Conservation (phyloP, 176 grass and related monocot species). For the Zea luxurians region DNA sequence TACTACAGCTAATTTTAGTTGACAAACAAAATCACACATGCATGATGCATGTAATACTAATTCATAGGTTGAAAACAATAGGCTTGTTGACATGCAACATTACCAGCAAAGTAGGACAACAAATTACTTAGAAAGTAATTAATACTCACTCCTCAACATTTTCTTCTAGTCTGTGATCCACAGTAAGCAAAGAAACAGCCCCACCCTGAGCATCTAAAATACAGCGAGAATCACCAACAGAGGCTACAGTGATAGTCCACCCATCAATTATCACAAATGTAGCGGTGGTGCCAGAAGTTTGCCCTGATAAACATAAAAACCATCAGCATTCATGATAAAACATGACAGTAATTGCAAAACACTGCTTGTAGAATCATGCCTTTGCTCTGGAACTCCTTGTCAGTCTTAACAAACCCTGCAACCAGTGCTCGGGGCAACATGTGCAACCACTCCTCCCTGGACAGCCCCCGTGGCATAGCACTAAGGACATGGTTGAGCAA, state of each 20-base stretch:
- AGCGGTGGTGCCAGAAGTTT: conserved; percentile 92
- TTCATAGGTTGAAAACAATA: background rate
- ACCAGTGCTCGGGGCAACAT: conserved; percentile 74
- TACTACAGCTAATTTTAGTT: conserved; percentile 7
- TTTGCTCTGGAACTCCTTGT: conserved; percentile 92
- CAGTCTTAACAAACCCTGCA: conserved; percentile 83
- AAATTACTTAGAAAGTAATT: conserved; percentile 7
- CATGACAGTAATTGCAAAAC: background rate
- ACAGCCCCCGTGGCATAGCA: conserved; percentile 65
- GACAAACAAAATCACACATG: background rate
- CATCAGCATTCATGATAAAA: conserved; percentile 5
- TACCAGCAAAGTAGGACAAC: background rate
- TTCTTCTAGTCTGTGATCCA: conserved; percentile 95
- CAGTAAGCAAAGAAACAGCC: conserved; percentile 77
- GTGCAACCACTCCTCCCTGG: conserved; percentile 86
- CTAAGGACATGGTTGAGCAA: conserved; percentile 82
- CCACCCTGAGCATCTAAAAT: conserved; percentile 88
- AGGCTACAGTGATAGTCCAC: conserved; percentile 94
- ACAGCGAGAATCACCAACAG: conserved; percentile 91
- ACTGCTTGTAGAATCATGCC: conserved; percentile 40
- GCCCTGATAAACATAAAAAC: conserved; percentile 46
- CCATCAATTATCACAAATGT: conserved; percentile 97
- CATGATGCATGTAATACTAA: background rate
- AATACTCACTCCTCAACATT: conserved; percentile 90
- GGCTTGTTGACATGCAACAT: background rate